Conservation (phyloP, 768 basidiomycete species). For the Russula brevipes region DNA sequence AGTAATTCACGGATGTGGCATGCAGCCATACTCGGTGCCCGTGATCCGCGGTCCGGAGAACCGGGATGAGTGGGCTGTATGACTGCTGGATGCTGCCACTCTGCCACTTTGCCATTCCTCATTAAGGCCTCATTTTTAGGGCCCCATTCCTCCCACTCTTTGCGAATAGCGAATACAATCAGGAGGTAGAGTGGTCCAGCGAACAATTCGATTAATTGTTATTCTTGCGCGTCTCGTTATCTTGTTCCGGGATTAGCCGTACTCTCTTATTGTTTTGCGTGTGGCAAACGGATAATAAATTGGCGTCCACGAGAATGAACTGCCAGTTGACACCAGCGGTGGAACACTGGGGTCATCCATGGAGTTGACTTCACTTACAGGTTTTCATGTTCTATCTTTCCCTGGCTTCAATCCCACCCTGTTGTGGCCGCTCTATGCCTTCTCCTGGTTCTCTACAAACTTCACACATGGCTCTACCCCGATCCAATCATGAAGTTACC, state of each 20-base stretch:
- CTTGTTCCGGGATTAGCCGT: background rate
- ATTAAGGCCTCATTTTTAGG: too few species aligned
- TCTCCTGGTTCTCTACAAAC: constrained; percentile 7
- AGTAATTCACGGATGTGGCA: background rate
- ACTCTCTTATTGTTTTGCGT: background rate
- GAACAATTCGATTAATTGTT: too few species aligned
- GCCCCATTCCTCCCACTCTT: too few species aligned
- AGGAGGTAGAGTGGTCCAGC: too few species aligned
- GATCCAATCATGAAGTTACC: constrained; percentile 21
- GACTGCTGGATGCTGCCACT: too few species aligned
- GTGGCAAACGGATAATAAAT: background rate
- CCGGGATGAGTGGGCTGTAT: too few species aligned
- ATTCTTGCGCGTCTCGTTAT: background rate
- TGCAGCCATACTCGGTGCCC: too few species aligned
- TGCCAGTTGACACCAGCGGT: background rate
- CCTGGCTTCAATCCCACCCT: constrained; percentile 17
- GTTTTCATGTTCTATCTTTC: background rate
- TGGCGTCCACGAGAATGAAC: background rate
- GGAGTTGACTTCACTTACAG: background rate
- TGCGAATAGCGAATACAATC: too few species aligned
- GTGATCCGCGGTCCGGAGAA: too few species aligned
- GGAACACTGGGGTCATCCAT: background rate
- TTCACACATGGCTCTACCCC: constrained; percentile 14
- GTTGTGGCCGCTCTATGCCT: background rate
- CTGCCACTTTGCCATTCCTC: too few species aligned